Evolutionary conservation across 108 stramenopile genomes (phyloP), one percentile per base, ranked within the genome.

Genomic region (Pseudonitzschia multiseries): DNA sequence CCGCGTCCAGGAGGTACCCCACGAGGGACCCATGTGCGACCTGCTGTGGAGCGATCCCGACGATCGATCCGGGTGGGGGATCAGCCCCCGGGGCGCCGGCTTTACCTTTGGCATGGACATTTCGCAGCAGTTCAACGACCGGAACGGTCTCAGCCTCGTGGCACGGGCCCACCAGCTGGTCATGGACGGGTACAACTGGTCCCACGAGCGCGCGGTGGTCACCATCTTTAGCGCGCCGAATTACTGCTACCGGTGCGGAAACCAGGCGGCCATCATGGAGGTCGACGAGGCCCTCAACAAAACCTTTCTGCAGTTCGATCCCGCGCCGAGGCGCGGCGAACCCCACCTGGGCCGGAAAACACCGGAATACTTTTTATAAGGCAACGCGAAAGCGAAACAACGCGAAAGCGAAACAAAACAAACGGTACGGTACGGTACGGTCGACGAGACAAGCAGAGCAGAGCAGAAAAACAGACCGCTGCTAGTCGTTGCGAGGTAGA

Each of bases 201-300:
- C 91, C 71, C 98, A 98, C 76, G 90, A 95, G 50, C 90, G 83
- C 79, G 91, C 90, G 68, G 96, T 98, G 43, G 97, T 99, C 29
- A 99, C 99, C 4, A 95, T 99, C 40, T 99, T 98, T 75, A 91
- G 89, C 53, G 99, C 99, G 17, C 99, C 99, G 61, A 99, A 99
- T 81, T 99, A 99, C 80, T 99, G 99, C 79, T 98, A 99, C 82
- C 86, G 98, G 40, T 98, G 98, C 79, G 99, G 99, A 17, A 99
- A 99, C 81, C 96, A 97, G 77, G 99, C 97, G 2, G 99, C 98
- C 27, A 98, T 99, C 57, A 97, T 99, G 96, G 97, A 98, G 76
- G 96, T 98, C 20, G 97, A 96, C 76, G 99, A 98, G 70, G 66
- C 77, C 26, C 66, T 97, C 60, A 77, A 96, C 32, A 96, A 92